Conservation (phyloP, 345 rosid species). For the Hevea brasiliensis region DNA sequence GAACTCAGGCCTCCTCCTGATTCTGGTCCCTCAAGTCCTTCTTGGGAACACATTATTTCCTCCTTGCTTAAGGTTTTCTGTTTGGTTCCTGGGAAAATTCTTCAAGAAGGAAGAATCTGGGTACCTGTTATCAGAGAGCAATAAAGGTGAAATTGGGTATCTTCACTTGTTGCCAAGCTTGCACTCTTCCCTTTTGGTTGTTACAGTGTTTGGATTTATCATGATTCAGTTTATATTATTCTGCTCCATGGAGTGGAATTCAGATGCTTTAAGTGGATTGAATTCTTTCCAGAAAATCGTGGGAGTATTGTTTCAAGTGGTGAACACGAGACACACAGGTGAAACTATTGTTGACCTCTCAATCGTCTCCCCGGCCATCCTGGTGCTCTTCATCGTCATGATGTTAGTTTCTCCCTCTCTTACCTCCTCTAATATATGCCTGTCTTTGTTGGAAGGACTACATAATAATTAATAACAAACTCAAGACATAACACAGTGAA, state of each 20-base stretch:
- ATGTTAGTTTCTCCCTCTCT: constrained; percentile 51
- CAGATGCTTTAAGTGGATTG: constrained; percentile 39
- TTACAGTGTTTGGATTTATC: constrained; percentile 47
- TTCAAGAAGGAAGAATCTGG: constrained; percentile 32
- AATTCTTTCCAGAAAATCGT: constrained; percentile 42
- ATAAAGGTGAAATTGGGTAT: constrained; percentile 35
- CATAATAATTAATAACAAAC: no score
- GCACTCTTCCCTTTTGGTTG: constrained; percentile 30
- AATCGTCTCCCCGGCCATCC: constrained; percentile 47
- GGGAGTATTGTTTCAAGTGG: constrained; percentile 43
- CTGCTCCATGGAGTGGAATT: constrained; percentile 53
- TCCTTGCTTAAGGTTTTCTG: constrained; percentile 28
- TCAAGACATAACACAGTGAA: no score
- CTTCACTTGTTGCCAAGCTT: constrained; percentile 40
- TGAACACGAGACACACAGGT: constrained; percentile 57
- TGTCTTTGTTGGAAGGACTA: no score
- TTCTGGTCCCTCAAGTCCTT: constrained; percentile 51
- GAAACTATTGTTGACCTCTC: constrained; percentile 61
- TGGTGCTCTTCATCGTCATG: constrained; percentile 59
- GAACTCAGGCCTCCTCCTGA: constrained; percentile 52
- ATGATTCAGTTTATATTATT: constrained; percentile 39
- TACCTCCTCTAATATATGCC: no score
- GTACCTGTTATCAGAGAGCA: constrained; percentile 41
- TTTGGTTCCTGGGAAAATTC: constrained; percentile 44
- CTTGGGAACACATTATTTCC: constrained; percentile 66